Percentiles rank a stretch among this genome's conserved stretches.
These are phyloP conservation scores for Moelleriella libera DNA, from an alignment of 2,329 filamentous ascomycete genomes.

Conservation along the genomic window DNA sequence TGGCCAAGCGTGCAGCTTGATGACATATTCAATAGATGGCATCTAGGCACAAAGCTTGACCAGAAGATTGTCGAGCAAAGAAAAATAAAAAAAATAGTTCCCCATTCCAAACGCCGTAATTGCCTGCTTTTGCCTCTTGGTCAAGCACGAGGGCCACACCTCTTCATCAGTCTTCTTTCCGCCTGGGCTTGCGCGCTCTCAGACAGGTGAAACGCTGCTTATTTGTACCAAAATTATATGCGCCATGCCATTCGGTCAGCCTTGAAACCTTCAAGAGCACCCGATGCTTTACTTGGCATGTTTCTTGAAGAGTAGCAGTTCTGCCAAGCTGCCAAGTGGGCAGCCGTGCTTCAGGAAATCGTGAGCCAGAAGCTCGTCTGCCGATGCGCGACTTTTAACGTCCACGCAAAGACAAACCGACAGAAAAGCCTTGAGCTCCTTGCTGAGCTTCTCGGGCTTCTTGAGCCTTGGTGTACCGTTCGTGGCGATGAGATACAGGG, in stretches of 20 bases:
- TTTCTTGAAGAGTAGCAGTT: slow-evolving; percentile 79
- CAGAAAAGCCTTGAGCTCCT: slow-evolving; percentile 94
- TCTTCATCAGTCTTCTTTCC: too few species aligned
- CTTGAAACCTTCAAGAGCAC: neutral
- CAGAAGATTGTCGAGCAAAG: neutral
- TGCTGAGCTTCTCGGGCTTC: slow-evolving; percentile 95
- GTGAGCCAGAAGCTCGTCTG: slow-evolving; percentile 76
- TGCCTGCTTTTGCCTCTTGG: neutral
- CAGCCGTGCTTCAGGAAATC: slow-evolving; percentile 93
- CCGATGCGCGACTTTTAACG: slow-evolving; percentile 85
- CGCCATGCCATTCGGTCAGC: too few species aligned
- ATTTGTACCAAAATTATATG: neutral
- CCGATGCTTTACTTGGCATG: slow-evolving; percentile 38
- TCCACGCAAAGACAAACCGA: slow-evolving; percentile 94
- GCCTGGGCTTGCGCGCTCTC: too few species aligned
- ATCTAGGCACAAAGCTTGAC: neutral
- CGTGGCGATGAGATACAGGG: slow-evolving; percentile 91
- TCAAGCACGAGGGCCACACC: too few species aligned
- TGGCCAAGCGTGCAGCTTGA: neutral
- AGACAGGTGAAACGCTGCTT: neutral
- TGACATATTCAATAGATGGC: neutral
- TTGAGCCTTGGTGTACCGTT: slow-evolving; percentile 94
- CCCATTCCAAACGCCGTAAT: slow-evolving; percentile 4
- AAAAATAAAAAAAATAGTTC: neutral
- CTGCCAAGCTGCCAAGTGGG: slow-evolving; percentile 65